phyloP scores from a whole-genome alignment of 805 yeast genomes.

The Kluyveromyces starmeri region DNA sequence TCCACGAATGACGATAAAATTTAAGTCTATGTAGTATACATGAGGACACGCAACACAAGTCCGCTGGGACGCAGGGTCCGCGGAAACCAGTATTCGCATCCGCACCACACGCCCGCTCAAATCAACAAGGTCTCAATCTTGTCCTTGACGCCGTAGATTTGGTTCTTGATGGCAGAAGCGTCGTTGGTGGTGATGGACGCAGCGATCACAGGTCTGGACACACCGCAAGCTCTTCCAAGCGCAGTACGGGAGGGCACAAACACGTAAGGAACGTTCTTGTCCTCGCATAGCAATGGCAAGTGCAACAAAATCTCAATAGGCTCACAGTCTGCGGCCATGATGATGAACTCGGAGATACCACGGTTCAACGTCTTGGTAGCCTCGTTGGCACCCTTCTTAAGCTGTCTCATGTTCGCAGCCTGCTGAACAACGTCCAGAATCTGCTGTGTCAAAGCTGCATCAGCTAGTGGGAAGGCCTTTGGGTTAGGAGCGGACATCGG shows the following conservation, averaged over 20 bases:
- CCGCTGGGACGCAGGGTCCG: too few species aligned
- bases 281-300: conserved; percentile 96
- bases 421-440: conserved; percentile 97
- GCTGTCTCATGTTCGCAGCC: conserved; percentile 94
- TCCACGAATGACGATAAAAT: too few species aligned
- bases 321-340: conserved; percentile 99
- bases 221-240: conserved; percentile 99
- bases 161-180: conserved; percentile 94
- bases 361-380: conserved; percentile 98
- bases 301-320: conserved; percentile 98
- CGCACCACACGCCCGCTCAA: too few species aligned
- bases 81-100: too few species aligned
- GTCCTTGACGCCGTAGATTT: conserved; percentile 95
- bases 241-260: conserved; percentile 98
- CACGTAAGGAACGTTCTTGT: conserved; percentile 98
- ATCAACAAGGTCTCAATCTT: conserved; percentile 96
- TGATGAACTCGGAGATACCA: conserved; percentile 98
- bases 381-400: conserved; percentile 99
- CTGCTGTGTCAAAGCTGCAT: conserved; percentile 90
- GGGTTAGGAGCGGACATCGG: conserved; percentile 95
- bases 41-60: too few species aligned
- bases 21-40: too few species aligned
- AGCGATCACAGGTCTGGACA: conserved; percentile 98
- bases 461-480: conserved; percentile 98
- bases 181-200: conserved; percentile 98